Evolutionary conservation across 805 yeast genomes (phyloP), one percentile per base, ranked within the genome.

Genomic region (Wickerhamiella sorbophila): DNA sequence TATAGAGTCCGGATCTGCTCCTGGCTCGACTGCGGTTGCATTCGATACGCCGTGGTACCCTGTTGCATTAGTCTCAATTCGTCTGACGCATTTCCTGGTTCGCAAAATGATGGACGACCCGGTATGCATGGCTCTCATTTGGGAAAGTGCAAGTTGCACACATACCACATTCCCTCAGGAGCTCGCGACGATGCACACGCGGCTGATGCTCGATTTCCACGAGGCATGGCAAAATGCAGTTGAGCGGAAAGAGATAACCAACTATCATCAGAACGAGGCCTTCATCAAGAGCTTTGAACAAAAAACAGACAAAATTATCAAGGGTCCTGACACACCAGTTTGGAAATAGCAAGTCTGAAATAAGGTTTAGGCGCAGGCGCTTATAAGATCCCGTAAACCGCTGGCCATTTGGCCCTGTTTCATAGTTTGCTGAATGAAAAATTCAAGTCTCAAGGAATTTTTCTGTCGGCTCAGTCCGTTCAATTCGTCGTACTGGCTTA

Each of bases 41-140:
- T 39, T 32, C 9, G 32, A 26, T 12, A 45, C 44, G 19, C 56
- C 55, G 8, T 59, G 63, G 62, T 59, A 59, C 40, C 52, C 61
- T 4, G 38, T 52, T n/a, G 63, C 62, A 3, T 47, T 59, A 18
- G 56, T 55, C 2, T 57, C 62, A 3, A 59, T 59, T 31, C 56
- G 57, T n/a, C 12, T 59, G 16, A 47, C 18, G 9, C 26, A 12
- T 29, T 16, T 24, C 10, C n/a, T 21, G 9, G 31, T 31, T 9
- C 31, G 24, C 4, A 16, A 17, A 3, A n/a, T 36, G 4, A 15
- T 36, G 9, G n/a, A 22, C 4, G 16, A 20, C 31, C 38, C 38
- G 3, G 16, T 22, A 6, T 24, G 22, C 22, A 16, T 36, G 3
- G 19, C 38, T 5, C 12, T 24, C 12, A n/a, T 36, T 15, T 36